Evolutionary conservation across 495 filamentous ascomycete species (phyloP).

Genomic region (Staphylotrichum longicolle): DNA sequence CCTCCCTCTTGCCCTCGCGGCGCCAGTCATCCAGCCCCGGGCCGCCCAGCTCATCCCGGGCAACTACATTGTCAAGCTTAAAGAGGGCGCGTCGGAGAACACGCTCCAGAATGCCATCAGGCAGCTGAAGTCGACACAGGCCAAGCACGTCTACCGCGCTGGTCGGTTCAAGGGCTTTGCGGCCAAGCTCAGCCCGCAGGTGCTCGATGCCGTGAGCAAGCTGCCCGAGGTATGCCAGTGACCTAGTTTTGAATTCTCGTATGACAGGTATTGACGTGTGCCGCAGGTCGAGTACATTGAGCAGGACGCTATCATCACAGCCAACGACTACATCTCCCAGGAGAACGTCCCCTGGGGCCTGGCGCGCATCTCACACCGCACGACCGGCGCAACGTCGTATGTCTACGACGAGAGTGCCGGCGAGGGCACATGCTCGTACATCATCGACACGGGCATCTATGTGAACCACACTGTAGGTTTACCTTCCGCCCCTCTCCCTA

Average conservation of each 20-base stretch:
- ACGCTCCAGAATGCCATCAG: slow-evolving; percentile 36
- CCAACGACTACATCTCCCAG: slow-evolving; percentile 47
- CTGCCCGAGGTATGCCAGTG: slow-evolving; percentile 39
- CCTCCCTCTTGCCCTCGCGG: slow-evolving; percentile 28
- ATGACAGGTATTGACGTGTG: neutral
- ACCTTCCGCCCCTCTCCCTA: slow-evolving; percentile 23
- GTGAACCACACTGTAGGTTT: slow-evolving; percentile 44
- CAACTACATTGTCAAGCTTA: slow-evolving; percentile 57
- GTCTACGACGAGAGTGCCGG: slow-evolving; percentile 60
- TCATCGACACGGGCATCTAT: slow-evolving; percentile 61
- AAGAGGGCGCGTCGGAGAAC: slow-evolving; percentile 41
- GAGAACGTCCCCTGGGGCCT: slow-evolving; percentile 58
- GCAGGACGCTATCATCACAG: slow-evolving; percentile 45
- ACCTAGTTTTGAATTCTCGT: no score
- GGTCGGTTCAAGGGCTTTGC: slow-evolving; percentile 47
- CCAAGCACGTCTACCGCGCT: slow-evolving; percentile 41
- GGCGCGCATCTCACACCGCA: slow-evolving; percentile 56
- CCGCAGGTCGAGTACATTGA: slow-evolving; percentile 51
- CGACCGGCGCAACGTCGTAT: slow-evolving; percentile 48
- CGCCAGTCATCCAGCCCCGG: slow-evolving; percentile 40
- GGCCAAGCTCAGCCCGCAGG: slow-evolving; percentile 32
- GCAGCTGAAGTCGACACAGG: slow-evolving; percentile 27
- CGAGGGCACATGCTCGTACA: slow-evolving; percentile 56
- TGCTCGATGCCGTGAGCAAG: slow-evolving; percentile 42
- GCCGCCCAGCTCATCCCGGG: slow-evolving; percentile 41